phyloP scores from a whole-genome alignment of 345 rosid genomes.

The Psidium guajava region DNA sequence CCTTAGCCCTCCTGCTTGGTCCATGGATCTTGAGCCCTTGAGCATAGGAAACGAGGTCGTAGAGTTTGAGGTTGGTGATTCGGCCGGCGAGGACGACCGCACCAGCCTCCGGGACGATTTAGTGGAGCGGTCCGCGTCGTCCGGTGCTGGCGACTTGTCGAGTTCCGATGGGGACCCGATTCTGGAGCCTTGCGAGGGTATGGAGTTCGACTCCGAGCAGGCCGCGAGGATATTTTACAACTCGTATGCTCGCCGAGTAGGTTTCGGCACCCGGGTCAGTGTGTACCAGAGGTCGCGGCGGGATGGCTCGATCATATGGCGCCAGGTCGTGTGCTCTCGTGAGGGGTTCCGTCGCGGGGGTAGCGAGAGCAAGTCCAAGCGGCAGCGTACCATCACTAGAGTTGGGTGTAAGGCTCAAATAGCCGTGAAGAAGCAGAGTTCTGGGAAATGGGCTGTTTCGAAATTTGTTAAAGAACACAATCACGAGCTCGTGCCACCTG shows the following conservation, averaged over 20 bases:
- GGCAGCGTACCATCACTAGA: slow-evolving; percentile 27
- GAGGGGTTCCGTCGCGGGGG: slow-evolving; percentile 36
- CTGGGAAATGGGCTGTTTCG: slow-evolving; percentile 39
- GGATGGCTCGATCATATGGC: slow-evolving; percentile 36
- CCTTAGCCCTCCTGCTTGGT: neutral
- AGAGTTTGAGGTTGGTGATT: neutral
- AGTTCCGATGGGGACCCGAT: slow-evolving; percentile 22
- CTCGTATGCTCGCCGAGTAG: slow-evolving; percentile 41
- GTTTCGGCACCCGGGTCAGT: slow-evolving; percentile 49
- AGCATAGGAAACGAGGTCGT: neutral
- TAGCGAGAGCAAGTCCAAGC: slow-evolving; percentile 32
- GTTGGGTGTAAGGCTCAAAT: slow-evolving; percentile 34
- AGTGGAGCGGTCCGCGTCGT: neutral
- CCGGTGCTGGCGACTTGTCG: neutral
- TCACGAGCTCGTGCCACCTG: slow-evolving; percentile 36
- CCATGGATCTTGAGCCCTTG: neutral
- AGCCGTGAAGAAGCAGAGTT: slow-evolving; percentile 31
- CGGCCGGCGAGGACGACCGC: neutral
- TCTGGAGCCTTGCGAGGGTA: slow-evolving; percentile 42
- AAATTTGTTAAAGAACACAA: slow-evolving; percentile 26
- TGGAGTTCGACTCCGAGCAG: slow-evolving; percentile 49
- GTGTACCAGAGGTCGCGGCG: slow-evolving; percentile 42
- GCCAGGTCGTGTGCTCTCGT: slow-evolving; percentile 38
- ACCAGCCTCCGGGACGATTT: neutral
- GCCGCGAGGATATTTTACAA: slow-evolving; percentile 42